Evolutionary conservation across 2,329 filamentous ascomycete genomes (phyloP), one percentile per base, ranked within the genome.

Genomic region (Alternaria novae-zelandiae): DNA sequence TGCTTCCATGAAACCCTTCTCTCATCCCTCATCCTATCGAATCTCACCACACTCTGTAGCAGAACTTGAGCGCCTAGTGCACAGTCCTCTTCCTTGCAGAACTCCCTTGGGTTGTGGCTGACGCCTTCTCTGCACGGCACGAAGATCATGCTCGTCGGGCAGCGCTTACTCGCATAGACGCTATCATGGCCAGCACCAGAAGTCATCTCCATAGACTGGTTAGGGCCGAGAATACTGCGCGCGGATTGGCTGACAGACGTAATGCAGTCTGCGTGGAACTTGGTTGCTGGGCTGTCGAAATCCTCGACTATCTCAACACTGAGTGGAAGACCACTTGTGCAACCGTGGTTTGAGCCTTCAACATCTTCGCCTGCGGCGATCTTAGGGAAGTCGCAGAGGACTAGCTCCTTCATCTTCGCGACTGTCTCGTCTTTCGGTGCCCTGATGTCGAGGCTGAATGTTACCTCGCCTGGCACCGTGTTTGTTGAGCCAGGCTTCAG

Each of bases 401-500:
- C 80, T 47, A 85, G 82, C 6, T 82, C 75, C 71, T 90, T 89
- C 46, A 91, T 83, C n/a, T 80, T 78, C 5, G 85, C 81, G 2
- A 92, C 84, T 3, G 83, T 85, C 23, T 81, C 80, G 71, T 90
- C 87, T 32, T 85, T 82, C 6, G 83, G 85, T 0, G 87, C 85
- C 30, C 90, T 87, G 57, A 93, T 86, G 71, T 93, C 91, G 6
- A 93, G 85, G 28, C 85, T 88, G 77, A 93, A 91, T 47, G 83
- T 83, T 6, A 93, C 91, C 28, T 82, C 79, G 0, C 90, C 89
- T 0, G 91, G 90, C 0, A 93, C 89, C 0, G 91, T 94, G 77
- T 94, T 93, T 15, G 90, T 91, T 64, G 86, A 90, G 5, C 90
- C 90, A 0, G 91, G 90, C 50, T 84, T 86, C 8, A 89, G 82